phyloP scores from a whole-genome alignment of 2,329 filamentous ascomycete genomes.

The Didymella lethalis region DNA sequence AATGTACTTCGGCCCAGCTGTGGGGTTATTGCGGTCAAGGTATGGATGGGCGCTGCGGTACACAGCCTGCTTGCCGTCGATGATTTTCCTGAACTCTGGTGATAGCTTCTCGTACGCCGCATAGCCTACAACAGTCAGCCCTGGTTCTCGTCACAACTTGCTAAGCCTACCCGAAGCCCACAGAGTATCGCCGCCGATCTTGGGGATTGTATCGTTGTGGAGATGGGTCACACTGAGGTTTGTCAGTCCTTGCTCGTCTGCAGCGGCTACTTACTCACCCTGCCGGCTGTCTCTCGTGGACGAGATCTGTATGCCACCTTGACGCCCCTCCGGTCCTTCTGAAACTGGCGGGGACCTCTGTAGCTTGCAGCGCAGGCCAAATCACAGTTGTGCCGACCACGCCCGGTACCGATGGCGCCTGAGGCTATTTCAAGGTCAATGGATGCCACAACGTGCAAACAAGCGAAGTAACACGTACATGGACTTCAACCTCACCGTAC shows the following conservation, averaged over 20 bases:
- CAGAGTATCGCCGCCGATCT: constrained; percentile 72
- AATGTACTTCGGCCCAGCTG: constrained; percentile 69
- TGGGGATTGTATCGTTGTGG: constrained; percentile 72
- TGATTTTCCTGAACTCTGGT: constrained; percentile 72
- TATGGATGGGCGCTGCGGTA: constrained; percentile 73
- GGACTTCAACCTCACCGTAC: constrained; percentile 67
- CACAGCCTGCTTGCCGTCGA: constrained; percentile 71
- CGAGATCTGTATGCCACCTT: constrained; percentile 74
- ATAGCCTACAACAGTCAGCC: constrained; percentile 59
- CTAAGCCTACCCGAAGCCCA: constrained; percentile 63
- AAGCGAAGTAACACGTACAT: constrained; percentile 58
- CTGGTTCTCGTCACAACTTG: background rate
- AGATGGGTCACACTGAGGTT: constrained; percentile 65
- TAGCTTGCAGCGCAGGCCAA: constrained; percentile 73
- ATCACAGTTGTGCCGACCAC: constrained; percentile 69
- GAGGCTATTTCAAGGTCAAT: constrained; percentile 59
- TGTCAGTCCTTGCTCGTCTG: constrained; percentile 5
- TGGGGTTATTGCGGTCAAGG: constrained; percentile 68
- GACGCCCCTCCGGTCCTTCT: constrained; percentile 72
- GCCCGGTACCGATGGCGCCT: constrained; percentile 75
- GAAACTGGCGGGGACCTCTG: constrained; percentile 68
- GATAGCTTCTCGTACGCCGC: constrained; percentile 76
- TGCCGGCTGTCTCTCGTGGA: constrained; percentile 74
- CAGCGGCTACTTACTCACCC: constrained; percentile 49
- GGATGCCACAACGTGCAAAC: background rate